Evolutionary conservation across 2,329 filamentous ascomycete species (phyloP).

Genomic region (Myrmaecium sp.): DNA sequence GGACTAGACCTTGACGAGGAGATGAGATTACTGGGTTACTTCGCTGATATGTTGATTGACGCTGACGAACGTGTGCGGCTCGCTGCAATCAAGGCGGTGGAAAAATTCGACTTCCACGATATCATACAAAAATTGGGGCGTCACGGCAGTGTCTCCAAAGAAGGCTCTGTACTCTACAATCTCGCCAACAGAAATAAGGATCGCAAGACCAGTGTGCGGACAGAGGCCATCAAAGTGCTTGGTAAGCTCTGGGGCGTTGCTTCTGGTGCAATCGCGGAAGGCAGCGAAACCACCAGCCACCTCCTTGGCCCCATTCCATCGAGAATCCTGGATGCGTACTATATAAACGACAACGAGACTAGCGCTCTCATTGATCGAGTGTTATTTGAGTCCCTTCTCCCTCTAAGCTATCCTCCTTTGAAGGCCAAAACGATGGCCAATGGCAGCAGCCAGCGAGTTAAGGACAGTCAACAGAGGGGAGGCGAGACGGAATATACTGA

Average conservation of each 20-base stretch:
- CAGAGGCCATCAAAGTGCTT: slow-evolving; percentile 71
- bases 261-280: slow-evolving; percentile 67
- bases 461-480: slow-evolving; percentile 36
- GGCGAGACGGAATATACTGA: slow-evolving; percentile 24
- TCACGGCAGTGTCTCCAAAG: slow-evolving; percentile 55
- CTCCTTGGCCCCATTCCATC: slow-evolving; percentile 72
- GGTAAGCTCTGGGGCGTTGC: slow-evolving; percentile 89
- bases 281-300: slow-evolving; percentile 56
- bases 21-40: slow-evolving; percentile 49
- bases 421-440: slow-evolving; percentile 35
- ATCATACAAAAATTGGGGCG: slow-evolving; percentile 68
- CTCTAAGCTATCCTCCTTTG: slow-evolving; percentile 66
- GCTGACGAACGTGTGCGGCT: slow-evolving; percentile 81
- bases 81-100: slow-evolving; percentile 72
- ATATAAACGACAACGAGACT: slow-evolving; percentile 75
- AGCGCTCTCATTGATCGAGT: slow-evolving; percentile 73
- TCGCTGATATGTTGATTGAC: slow-evolving; percentile 72
- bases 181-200: slow-evolving; percentile 83
- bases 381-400: slow-evolving; percentile 75
- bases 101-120: slow-evolving; percentile 62
- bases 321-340: slow-evolving; percentile 72
- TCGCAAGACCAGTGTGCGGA: slow-evolving; percentile 61
- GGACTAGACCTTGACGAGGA: slow-evolving; percentile 76
- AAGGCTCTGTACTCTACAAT: slow-evolving; percentile 62
- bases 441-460: slow-evolving; percentile 42